phyloP scores from a whole-genome alignment of 495 filamentous ascomycete genomes.

The Trichoderma asperelloides region DNA sequence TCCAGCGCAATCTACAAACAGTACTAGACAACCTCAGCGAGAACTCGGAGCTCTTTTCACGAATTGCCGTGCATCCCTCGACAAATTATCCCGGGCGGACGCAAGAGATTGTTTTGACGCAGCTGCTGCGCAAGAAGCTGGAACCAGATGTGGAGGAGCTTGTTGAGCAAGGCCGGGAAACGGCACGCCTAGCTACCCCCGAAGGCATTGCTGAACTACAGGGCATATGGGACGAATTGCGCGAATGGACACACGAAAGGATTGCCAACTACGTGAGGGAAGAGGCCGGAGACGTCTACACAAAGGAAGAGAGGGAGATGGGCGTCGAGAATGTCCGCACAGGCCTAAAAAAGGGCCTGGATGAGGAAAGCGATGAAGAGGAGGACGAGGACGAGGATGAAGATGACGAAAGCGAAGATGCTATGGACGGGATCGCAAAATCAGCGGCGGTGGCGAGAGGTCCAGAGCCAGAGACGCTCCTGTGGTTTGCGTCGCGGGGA shows the following conservation, averaged over 20 bases:
- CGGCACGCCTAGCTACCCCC: conserved; percentile 18
- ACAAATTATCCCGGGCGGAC: conserved; percentile 67
- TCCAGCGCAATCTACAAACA: conserved; percentile 52
- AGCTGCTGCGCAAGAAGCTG: conserved; percentile 70
- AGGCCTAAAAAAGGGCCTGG: conserved; percentile 49
- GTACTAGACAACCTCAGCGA: conserved; percentile 50
- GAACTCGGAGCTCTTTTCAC: conserved; percentile 51
- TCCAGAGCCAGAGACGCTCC: conserved; percentile 33
- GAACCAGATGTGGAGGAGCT: conserved; percentile 65
- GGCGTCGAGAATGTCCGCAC: conserved; percentile 66
- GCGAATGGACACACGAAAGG: conserved; percentile 24
- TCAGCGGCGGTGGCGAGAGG: conserved; percentile 17
- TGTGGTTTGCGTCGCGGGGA: conserved; percentile 50
- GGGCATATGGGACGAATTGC: conserved; percentile 33
- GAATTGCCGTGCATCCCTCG: conserved; percentile 60
- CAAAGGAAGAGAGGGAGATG: conserved; percentile 54
- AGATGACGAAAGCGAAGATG: conserved; percentile 25
- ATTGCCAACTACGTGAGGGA: conserved; percentile 31
- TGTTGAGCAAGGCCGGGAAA: conserved; percentile 52
- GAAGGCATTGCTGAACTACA: conserved; percentile 21
- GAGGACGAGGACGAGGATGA: conserved; percentile 49
- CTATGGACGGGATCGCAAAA: conserved; percentile 33
- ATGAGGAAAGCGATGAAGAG: conserved; percentile 44
- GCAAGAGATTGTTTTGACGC: conserved; percentile 51
- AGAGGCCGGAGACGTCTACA: conserved; percentile 49